Percentiles rank a stretch among this genome's conserved stretches.
Conservation (phyloP, 2,329 filamentous ascomycete species). For the Diaporthe vaccinii region DNA sequence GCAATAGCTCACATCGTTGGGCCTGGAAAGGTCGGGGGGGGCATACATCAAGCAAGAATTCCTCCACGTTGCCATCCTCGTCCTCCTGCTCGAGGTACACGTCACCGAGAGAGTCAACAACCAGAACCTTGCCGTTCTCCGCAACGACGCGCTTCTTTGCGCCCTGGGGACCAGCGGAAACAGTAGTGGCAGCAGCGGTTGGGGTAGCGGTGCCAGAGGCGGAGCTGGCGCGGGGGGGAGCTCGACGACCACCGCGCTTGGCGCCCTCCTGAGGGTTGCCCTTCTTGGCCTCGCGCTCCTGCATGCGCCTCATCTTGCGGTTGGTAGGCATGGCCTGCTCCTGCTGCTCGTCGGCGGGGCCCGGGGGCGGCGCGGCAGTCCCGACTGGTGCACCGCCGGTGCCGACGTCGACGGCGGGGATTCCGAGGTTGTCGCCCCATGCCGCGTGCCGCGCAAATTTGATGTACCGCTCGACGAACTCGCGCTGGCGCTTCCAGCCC, state of each 20-base stretch:
- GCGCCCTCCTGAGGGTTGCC: constrained; percentile 69
- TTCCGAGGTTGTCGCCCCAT: constrained; percentile 85
- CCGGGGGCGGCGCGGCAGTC: constrained; percentile 54
- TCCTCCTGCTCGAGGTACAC: constrained; percentile 95
- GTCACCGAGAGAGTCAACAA: constrained; percentile 92
- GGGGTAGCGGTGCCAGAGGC: constrained; percentile 66
- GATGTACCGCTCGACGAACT: constrained; percentile 94
- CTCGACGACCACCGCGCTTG: constrained; percentile 52
- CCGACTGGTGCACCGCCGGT: constrained; percentile 48
- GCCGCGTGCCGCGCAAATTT: constrained; percentile 88
- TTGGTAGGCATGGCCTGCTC: constrained; percentile 73
- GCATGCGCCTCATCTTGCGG: constrained; percentile 87
- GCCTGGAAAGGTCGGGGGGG: not conserved
- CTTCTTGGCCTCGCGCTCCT: constrained; percentile 86
- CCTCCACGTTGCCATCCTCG: constrained; percentile 84
- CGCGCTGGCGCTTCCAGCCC: constrained; percentile 88
- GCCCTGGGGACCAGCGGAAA: constrained; percentile 74
- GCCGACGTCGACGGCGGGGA: constrained; percentile 72
- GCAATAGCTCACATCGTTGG: not conserved
- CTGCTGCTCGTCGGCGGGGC: constrained; percentile 59
- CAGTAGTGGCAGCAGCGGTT: constrained; percentile 65
- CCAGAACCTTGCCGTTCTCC: constrained; percentile 93
- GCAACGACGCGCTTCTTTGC: constrained; percentile 89
- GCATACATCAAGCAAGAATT: constrained; percentile 90
- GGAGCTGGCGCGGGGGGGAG: constrained; percentile 51